Evolutionary conservation across 116 monocot genomes (phyloP), one percentile per base, ranked within the genome.

Genomic region (Papilionanthe hybrid): DNA sequence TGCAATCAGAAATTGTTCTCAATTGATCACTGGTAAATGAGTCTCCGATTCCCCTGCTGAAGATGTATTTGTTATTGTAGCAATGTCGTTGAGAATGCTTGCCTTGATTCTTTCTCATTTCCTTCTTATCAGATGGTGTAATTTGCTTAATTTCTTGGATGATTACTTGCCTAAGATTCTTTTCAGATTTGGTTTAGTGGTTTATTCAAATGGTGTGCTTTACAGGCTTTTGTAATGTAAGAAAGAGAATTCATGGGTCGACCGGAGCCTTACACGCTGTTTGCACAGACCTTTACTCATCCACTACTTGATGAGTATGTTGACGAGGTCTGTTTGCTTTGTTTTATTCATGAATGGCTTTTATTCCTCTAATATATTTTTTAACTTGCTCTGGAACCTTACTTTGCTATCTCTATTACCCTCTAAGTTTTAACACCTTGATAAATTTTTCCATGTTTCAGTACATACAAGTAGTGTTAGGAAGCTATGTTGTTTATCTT

Each of bases 271-370:
- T 92, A 85, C 48, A 85, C 92, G 12, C 81, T 97, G 47, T 97
- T 97, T 80, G 92, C 91, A 0, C 94, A 97, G 58, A 88, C 97
- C 5, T 88, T 97, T 71, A 81, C 92, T 29, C 97, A 97, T 83
- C 84, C 94, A 11, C 85, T 94, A 75, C 94, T 97, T 25, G 92
- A 94, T 76, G 97, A 97, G 80, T 94, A 97, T 81, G 94, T 92
- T 48, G 97, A 97, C 72, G 97, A 97, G 97, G 97, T 94, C 17
- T 79, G 77, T 45, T 15, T 18, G 5, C 77, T 77, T 77, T 11
- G 12, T 45, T 69, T 12, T n/a, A 27, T 47, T 25, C 44, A 75
- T 75, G 23, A 27, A 11, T n/a, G 20, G 3, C 19, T n/a, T 75
- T 5, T 15, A 68, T 32, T 68, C 12, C 13, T 68, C 30, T 13